Percentiles rank a stretch among this genome's conserved stretches.
Evolutionary conservation across 495 filamentous ascomycete species (phyloP).

Genomic region (Parmelia sp.): DNA sequence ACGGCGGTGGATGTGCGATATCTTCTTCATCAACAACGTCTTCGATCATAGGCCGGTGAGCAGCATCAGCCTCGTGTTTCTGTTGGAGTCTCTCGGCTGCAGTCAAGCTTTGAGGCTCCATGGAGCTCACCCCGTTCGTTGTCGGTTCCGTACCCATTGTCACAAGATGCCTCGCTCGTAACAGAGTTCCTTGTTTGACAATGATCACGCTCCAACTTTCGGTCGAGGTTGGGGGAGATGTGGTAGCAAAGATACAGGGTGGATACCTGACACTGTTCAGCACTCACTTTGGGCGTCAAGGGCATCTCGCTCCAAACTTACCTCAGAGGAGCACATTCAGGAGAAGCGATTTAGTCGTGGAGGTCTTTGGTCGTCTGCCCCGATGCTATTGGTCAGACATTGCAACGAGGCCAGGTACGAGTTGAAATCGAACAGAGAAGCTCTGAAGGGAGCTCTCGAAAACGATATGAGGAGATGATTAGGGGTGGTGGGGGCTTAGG

Average conservation of each 20-base stretch:
- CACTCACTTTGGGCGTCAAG: background rate
- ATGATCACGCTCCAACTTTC: background rate
- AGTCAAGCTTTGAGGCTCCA: conserved; percentile 32
- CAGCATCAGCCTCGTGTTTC: conserved; percentile 61
- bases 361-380: background rate
- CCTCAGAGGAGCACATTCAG: background rate
- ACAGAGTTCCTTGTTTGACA: background rate
- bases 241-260: background rate
- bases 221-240: background rate
- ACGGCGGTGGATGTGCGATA: conserved; percentile 50
- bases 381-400: background rate
- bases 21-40: conserved; percentile 79
- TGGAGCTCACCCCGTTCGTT: conserved; percentile 36
- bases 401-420: background rate
- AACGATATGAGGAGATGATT: background rate
- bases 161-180: background rate
- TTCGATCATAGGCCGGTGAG: conserved; percentile 67
- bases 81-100: conserved; percentile 72
- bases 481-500: background rate
- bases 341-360: background rate
- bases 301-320: background rate
- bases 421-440: background rate
- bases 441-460: background rate
- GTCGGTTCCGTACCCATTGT: conserved; percentile 30
- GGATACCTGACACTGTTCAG: background rate